These are phyloP conservation scores for Pilatotrama ljubarskyi DNA, from an alignment of 768 basidiomycete species.

Conservation along the genomic window DNA sequence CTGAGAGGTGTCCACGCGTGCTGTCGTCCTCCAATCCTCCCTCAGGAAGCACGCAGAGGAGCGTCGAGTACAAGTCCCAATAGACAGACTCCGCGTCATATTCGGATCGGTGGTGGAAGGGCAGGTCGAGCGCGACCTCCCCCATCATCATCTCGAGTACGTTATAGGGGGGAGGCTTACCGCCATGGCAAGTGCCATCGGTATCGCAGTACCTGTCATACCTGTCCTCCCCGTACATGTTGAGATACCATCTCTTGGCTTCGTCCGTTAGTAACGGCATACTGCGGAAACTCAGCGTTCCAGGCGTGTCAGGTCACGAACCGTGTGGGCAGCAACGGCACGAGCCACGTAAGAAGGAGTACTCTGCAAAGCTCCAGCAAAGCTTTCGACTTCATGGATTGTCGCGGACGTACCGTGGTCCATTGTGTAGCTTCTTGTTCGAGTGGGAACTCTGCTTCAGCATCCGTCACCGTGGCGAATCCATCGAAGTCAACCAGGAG, in stretches of 20 bases:
- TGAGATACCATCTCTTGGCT: background rate
- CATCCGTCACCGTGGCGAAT: too few species aligned
- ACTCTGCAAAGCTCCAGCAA: too few species aligned
- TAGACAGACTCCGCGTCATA: slow-evolving; percentile 1
- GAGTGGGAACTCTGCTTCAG: too few species aligned
- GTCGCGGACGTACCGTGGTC: too few species aligned
- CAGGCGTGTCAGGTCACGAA: too few species aligned
- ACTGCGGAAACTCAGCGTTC: too few species aligned
- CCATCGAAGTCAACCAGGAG: background rate
- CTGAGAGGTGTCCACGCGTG: too few species aligned
- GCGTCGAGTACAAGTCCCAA: background rate
- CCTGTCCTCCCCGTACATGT: background rate
- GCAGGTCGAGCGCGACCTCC: background rate
- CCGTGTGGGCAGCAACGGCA: background rate
- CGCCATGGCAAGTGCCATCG: background rate
- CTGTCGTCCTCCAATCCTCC: too few species aligned
- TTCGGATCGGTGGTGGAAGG: background rate
- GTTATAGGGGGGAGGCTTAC: too few species aligned
- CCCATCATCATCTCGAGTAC: background rate
- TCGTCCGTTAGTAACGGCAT: background rate
- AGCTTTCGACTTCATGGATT: too few species aligned
- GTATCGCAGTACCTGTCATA: background rate
- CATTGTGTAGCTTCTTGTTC: too few species aligned
- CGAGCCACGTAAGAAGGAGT: background rate
- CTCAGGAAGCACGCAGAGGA: background rate